These are phyloP conservation scores for Immersiporthe knoxdaviesiana DNA, from an alignment of 2,329 filamentous ascomycete species.

Conservation along the genomic window DNA sequence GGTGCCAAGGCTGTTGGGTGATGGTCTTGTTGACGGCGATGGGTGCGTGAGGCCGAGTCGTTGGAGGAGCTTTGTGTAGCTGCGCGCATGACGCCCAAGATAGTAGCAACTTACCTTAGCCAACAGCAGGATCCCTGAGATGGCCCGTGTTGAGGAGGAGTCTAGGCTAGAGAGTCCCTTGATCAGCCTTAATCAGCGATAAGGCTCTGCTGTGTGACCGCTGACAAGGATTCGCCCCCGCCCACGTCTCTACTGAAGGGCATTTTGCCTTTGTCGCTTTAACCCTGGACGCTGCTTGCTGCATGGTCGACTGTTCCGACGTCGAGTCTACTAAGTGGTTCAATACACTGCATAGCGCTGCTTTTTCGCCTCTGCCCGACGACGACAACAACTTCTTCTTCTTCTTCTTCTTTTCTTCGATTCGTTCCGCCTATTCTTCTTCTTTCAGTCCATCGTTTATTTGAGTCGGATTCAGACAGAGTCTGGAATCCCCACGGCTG, in stretches of 20 bases:
- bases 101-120: conserved; percentile 1
- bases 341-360: conserved; percentile 6
- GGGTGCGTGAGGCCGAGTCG: not conserved
- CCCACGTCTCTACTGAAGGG: not conserved
- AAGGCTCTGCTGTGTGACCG: not conserved
- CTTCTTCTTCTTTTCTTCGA: not conserved
- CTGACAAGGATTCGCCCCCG: not conserved
- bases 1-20: conserved; percentile 10
- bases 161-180: too few relatives aligned
- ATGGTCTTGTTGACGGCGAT: conserved; percentile 9
- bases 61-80: conserved; percentile 21
- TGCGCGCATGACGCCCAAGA: conserved; percentile 25
- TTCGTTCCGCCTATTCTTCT: not conserved
- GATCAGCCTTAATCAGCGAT: conserved; percentile 11
- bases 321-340: conserved; percentile 3
- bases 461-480: not conserved
- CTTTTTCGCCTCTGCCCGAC: not conserved
- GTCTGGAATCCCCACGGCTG: not conserved
- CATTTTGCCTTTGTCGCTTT: not conserved
- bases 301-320: not conserved
- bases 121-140: conserved; percentile 9
- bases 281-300: not conserved
- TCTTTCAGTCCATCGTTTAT: not conserved
- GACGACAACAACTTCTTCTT: too few relatives aligned
- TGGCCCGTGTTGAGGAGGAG: not conserved